A percentile compares a stretch with the other conserved stretches of the same genome.
Conservation (phyloP, 805 yeast species). For the Sugiyamaella marilandica region DNA sequence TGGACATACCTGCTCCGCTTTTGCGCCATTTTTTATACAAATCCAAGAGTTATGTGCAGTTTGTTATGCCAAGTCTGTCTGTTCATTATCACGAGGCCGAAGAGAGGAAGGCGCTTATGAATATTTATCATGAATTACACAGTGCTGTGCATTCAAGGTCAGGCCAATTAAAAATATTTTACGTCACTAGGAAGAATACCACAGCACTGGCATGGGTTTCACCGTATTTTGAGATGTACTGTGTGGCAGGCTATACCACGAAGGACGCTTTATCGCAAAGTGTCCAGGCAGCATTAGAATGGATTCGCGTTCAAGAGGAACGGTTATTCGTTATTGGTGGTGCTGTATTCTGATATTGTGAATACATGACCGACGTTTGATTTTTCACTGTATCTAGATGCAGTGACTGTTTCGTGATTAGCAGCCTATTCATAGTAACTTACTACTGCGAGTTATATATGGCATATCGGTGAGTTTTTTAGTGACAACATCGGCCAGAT, state of each 20-base stretch:
- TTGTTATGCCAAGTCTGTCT: constrained; percentile 41
- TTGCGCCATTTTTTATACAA: constrained; percentile 80
- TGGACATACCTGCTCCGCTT: constrained; percentile 50
- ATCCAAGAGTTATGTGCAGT: constrained; percentile 63
- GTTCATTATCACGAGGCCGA: constrained; percentile 33
- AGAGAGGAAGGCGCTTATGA: constrained; percentile 25
- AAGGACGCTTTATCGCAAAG: constrained; percentile 56
- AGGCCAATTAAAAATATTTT: constrained; percentile 27
- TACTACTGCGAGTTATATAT: too few relatives aligned
- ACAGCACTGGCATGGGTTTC: constrained; percentile 52
- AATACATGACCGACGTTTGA: too few relatives aligned
- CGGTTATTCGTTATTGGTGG: constrained; percentile 73
- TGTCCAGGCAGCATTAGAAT: constrained; percentile 59
- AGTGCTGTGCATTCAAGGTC: constrained; percentile 32
- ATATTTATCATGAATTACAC: constrained; percentile 35
- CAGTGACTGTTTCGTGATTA: not conserved
- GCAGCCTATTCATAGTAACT: not conserved
- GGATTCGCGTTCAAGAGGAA: constrained; percentile 72
- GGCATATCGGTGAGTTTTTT: too few relatives aligned
- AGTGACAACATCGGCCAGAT: not conserved
- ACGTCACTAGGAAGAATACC: constrained; percentile 22
- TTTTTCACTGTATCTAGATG: not conserved
- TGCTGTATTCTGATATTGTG: constrained; percentile 55
- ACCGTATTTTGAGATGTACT: constrained; percentile 56
- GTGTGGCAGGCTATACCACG: constrained; percentile 57